These are phyloP conservation scores for Chlorella ohadii DNA, from an alignment of 139 green algal genomes.

Conservation along the genomic window DNA sequence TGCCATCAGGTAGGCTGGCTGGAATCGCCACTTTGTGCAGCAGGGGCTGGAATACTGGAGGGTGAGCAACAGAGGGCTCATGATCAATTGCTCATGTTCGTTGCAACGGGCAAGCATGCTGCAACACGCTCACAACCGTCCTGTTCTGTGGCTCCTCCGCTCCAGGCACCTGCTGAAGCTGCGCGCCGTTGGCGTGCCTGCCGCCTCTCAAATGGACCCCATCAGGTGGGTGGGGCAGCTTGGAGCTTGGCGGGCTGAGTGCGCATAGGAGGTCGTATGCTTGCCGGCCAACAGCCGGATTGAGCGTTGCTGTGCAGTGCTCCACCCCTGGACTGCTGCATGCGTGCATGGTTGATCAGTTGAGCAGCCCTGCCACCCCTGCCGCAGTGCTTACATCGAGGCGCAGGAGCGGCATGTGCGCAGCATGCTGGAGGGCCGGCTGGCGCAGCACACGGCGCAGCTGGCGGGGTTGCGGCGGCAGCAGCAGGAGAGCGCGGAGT, in stretches of 20 bases:
- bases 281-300: no score
- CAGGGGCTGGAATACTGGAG: no score
- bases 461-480: slow-evolving; percentile 1
- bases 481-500: slow-evolving; percentile 3
- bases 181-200: slow-evolving; percentile 49
- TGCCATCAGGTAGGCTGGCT: slow-evolving; percentile 21
- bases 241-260: not conserved
- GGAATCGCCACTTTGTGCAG: no score
- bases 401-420: slow-evolving; percentile 27
- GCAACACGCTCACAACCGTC: no score
- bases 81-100: no score
- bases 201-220: slow-evolving; percentile 45
- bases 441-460: not conserved
- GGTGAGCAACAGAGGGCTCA: no score
- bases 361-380: not conserved
- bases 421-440: slow-evolving; percentile 18
- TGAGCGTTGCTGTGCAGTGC: no score
- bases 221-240: slow-evolving; percentile 16
- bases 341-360: no score
- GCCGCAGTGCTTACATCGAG: slow-evolving; percentile 6
- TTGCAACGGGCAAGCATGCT: no score
- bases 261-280: not conserved
- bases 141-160: no score
- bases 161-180: slow-evolving; percentile 45
- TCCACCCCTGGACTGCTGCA: no score